Percentiles rank a stretch among this genome's conserved stretches.
These are phyloP conservation scores for Phytophthora fragariae DNA, from an alignment of 352 stramenopile species.

Conservation along the genomic window DNA sequence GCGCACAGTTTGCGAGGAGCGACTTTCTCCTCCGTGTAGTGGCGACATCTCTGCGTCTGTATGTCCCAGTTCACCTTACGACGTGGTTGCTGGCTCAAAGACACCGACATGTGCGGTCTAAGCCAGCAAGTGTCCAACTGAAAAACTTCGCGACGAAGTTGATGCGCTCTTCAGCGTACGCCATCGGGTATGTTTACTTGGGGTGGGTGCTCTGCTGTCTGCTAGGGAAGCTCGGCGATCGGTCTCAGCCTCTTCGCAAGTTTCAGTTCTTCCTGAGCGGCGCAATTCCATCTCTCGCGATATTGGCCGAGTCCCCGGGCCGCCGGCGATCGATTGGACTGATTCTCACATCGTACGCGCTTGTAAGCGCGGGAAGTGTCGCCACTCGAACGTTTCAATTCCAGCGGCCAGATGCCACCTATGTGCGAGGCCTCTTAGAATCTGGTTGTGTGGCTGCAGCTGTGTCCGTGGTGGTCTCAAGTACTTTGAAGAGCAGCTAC, in stretches of 20 bases:
- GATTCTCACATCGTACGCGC: conserved; percentile 64
- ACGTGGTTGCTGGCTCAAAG: conserved; percentile 16
- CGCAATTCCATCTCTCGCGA: conserved; percentile 47
- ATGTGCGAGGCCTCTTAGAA: conserved; percentile 40
- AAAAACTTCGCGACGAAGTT: conserved; percentile 18
- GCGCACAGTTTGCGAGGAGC: conserved; percentile 10
- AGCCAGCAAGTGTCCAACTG: conserved; percentile 3
- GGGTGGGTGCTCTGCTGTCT: conserved; percentile 17
- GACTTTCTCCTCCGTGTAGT: conserved; percentile 19
- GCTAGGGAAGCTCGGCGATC: conserved; percentile 20
- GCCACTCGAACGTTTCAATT: conserved; percentile 32
- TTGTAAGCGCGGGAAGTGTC: conserved; percentile 56
- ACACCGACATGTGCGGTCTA: conserved; percentile 11
- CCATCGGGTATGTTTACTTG: conserved; percentile 20
- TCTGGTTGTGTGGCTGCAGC: conserved; percentile 38
- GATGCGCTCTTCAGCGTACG: conserved; percentile 11
- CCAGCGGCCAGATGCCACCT: conserved; percentile 35
- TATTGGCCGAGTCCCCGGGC: conserved; percentile 56
- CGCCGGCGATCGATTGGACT: conserved; percentile 58
- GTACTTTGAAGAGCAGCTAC: conserved; percentile 30
- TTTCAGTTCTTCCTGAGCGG: conserved; percentile 58
- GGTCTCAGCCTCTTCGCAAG: conserved; percentile 24
- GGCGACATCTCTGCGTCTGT: conserved; percentile 13
- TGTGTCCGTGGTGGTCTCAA: conserved; percentile 43
- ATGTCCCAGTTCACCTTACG: conserved; percentile 18